A percentile compares a stretch with the other conserved stretches of the same genome.
Evolutionary conservation across 805 yeast species (phyloP).

Genomic region (Sporopachydermia lactativora): DNA sequence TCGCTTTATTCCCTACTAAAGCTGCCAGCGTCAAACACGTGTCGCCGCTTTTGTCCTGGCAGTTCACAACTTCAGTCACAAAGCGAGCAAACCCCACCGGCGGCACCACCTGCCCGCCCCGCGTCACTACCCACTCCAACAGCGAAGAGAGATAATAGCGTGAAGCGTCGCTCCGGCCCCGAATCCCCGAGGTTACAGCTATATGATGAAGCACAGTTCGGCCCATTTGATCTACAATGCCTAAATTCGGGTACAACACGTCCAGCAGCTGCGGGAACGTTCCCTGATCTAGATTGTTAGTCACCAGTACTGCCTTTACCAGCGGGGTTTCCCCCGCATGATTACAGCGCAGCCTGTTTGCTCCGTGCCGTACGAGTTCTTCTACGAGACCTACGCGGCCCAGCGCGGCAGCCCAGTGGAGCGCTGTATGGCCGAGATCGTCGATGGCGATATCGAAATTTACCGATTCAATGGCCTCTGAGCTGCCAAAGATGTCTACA

Average conservation of each 20-base stretch:
- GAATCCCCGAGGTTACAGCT: conserved; percentile 63
- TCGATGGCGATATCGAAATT: conserved; percentile 80
- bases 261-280: conserved; percentile 61
- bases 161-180: conserved; percentile 58
- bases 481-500: conserved; percentile 19
- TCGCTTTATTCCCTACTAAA: conserved; percentile 65
- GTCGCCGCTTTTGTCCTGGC: conserved; percentile 88
- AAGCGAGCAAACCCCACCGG: conserved; percentile 39
- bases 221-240: conserved; percentile 50
- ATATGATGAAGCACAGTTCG: conserved; percentile 83
- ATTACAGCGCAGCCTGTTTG: conserved; percentile 60
- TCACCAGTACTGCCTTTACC: conserved; percentile 70
- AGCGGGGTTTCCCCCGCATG: conserved; percentile 80
- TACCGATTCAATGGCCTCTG: conserved; percentile 23
- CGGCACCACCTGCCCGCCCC: conserved; percentile 32
- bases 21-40: conserved; percentile 91
- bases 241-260: conserved; percentile 60
- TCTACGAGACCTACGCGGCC: conserved; percentile 62
- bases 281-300: conserved; percentile 67
- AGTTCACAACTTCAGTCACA: conserved; percentile 62
- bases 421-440: conserved; percentile 82
- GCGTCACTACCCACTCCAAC: conserved; percentile 62
- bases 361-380: conserved; percentile 51
- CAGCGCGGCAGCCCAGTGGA: conserved; percentile 93
- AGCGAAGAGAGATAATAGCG: conserved; percentile 60